These are phyloP conservation scores for Podospora sp. DNA, from an alignment of 495 filamentous ascomycete genomes.

Conservation along the genomic window DNA sequence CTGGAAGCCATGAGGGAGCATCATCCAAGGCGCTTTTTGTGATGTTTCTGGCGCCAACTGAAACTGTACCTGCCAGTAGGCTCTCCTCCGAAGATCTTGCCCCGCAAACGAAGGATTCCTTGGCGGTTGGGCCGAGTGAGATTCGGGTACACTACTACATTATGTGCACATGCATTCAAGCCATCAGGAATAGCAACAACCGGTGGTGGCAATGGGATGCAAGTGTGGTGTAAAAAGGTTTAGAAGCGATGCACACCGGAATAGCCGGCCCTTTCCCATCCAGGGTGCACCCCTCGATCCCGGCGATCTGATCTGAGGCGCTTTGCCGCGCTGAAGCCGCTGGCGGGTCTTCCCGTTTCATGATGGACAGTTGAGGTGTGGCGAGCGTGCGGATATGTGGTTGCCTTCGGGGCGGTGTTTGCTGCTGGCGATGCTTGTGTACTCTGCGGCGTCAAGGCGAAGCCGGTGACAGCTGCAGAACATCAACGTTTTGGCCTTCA, in stretches of 20 bases:
- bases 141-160: neutral
- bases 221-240: neutral
- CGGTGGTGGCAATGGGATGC: neutral
- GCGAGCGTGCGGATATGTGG: neutral
- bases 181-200: slow-evolving; percentile 1
- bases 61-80: neutral
- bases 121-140: slow-evolving; percentile 12
- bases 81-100: neutral
- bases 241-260: neutral
- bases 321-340: slow-evolving; percentile 15
- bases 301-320: slow-evolving; percentile 4
- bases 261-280: neutral
- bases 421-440: neutral
- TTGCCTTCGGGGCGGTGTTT: neutral
- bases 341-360: slow-evolving; percentile 20
- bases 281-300: neutral
- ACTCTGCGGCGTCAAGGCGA: neutral
- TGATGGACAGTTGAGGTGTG: neutral
- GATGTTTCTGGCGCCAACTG: slow-evolving; percentile 6
- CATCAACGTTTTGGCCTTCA: neutral
- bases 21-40: neutral
- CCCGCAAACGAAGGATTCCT: slow-evolving; percentile 15
- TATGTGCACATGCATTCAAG: slow-evolving; percentile 1
- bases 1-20: neutral
- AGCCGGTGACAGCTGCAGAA: neutral